A percentile compares a stretch with the other conserved stretches of the same genome.
Conservation (phyloP, 192 early-diverging fungal species). For the Jimgerdemannia flammicorona region DNA sequence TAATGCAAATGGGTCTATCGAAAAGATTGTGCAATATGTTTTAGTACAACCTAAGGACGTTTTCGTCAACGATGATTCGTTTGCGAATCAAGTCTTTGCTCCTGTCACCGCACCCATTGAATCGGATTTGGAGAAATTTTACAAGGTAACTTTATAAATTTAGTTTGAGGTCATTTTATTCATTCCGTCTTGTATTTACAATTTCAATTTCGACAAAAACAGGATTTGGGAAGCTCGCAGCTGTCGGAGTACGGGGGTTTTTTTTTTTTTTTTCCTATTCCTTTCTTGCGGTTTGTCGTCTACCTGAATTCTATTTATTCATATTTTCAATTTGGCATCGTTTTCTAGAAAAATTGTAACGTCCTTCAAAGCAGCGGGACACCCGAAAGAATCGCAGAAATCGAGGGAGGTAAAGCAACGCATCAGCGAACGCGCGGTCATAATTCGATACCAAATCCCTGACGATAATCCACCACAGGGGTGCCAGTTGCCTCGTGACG, state of each 20-base stretch:
- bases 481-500: conserved; percentile 38
- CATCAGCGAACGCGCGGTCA: conserved; percentile 71
- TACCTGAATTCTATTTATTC: no score
- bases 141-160: conserved; percentile 21
- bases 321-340: no score
- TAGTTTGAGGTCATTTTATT: no score
- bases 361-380: no score
- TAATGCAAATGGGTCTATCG: background rate
- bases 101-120: conserved; percentile 74
- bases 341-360: no score
- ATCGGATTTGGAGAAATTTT: conserved; percentile 62
- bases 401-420: conserved; percentile 41
- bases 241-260: no score
- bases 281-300: no score
- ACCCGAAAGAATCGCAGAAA: no score
- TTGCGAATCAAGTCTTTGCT: conserved; percentile 64
- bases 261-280: no score
- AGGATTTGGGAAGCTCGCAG: no score
- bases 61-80: conserved; percentile 75
- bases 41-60: conserved; percentile 68
- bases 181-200: no score
- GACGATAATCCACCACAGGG: conserved; percentile 53
- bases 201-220: no score
- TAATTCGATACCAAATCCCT: conserved; percentile 53
- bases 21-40: conserved; percentile 46